phyloP scores from a whole-genome alignment of 2,329 filamentous ascomycete species.

The Trichophyton schoenleinii region DNA sequence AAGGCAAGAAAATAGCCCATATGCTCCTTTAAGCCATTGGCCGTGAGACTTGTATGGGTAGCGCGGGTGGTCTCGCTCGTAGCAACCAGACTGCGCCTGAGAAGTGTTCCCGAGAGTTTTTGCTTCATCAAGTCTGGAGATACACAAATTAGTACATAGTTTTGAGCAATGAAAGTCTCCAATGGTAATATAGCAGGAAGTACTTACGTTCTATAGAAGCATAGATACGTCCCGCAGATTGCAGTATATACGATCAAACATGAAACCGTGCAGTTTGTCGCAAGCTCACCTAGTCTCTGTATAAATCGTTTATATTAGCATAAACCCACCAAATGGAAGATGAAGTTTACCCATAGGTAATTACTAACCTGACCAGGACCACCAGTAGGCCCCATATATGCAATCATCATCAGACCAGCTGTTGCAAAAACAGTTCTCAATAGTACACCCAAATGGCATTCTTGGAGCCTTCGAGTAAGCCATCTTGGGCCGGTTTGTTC shows the following conservation, averaged over 20 bases:
- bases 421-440: slow-evolving; percentile 31
- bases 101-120: slow-evolving; percentile 30
- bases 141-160: neutral
- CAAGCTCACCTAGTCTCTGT: slow-evolving; percentile 28
- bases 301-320: neutral
- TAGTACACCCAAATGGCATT: slow-evolving; percentile 29
- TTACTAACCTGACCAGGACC: slow-evolving; percentile 25
- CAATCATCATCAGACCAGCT: slow-evolving; percentile 27
- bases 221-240: slow-evolving; percentile 32
- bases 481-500: slow-evolving; percentile 32
- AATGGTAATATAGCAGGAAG: neutral
- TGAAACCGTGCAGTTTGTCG: slow-evolving; percentile 28
- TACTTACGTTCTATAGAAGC: slow-evolving; percentile 23
- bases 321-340: slow-evolving; percentile 7
- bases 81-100: slow-evolving; percentile 16
- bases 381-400: slow-evolving; percentile 30
- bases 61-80: slow-evolving; percentile 15
- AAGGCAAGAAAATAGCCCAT: slow-evolving; percentile 16
- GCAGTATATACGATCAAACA: slow-evolving; percentile 31
- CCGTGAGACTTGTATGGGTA: slow-evolving; percentile 22
- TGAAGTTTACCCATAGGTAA: neutral
- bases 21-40: slow-evolving; percentile 19
- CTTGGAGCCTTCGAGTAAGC: slow-evolving; percentile 27
- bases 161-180: neutral
- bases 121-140: slow-evolving; percentile 25